These are phyloP conservation scores for Serendipita sp. DNA, from an alignment of 1,284 basidiomycete species.

Conservation along the genomic window DNA sequence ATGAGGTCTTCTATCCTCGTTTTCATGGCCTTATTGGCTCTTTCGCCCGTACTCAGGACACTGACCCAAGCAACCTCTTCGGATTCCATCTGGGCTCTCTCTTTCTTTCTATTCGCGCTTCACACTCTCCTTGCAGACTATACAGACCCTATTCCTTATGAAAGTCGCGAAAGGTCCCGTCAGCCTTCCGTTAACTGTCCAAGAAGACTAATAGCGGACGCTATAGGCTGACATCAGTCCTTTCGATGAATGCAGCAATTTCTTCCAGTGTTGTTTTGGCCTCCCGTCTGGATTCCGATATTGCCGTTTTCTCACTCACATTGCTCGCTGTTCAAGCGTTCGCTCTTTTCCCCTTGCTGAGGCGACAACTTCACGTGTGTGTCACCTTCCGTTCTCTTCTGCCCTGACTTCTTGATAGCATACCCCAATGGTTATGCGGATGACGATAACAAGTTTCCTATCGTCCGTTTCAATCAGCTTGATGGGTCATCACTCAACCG, in stretches of 20 bases:
- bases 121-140: conserved; percentile 60
- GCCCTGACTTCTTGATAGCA: conserved; percentile 25
- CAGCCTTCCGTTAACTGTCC: conserved; percentile 6
- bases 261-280: conserved; percentile 90
- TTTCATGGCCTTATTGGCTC: conserved; percentile 73
- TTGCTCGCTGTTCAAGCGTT: conserved; percentile 78
- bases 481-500: conserved; percentile 36
- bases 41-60: conserved; percentile 84
- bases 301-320: conserved; percentile 82
- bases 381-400: not conserved
- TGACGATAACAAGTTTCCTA: conserved; percentile 36
- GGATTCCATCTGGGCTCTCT: conserved; percentile 92
- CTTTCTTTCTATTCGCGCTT: conserved; percentile 48
- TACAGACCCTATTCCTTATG: conserved; percentile 23
- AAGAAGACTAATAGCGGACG: conserved; percentile 14
- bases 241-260: conserved; percentile 91
- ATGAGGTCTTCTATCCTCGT: conserved; percentile 70
- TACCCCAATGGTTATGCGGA: conserved; percentile 31
- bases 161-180: conserved; percentile 28
- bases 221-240: conserved; percentile 66
- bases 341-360: conserved; percentile 71
- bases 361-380: conserved; percentile 63
- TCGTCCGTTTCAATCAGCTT: conserved; percentile 35
- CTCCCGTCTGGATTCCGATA: conserved; percentile 70
- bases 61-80: conserved; percentile 89